Evolutionary conservation across 495 filamentous ascomycete species (phyloP).

Genomic region (Podospora conica): DNA sequence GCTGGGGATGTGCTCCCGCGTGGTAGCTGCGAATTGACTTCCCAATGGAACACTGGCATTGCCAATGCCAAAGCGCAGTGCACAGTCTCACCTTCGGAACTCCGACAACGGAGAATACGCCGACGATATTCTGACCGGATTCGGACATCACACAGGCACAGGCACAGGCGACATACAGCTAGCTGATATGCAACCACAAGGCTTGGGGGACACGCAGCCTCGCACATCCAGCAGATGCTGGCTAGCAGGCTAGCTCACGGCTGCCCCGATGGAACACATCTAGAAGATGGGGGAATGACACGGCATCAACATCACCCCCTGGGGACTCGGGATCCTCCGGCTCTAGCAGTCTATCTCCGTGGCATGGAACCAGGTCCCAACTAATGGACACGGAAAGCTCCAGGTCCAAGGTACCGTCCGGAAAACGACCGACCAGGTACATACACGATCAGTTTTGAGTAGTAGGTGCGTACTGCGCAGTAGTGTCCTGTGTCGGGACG

Average conservation of each 20-base stretch:
- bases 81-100: not conserved
- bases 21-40: not conserved
- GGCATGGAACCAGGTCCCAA: not conserved
- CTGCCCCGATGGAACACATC: not conserved
- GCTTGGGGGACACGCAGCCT: not conserved
- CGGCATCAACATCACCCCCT: not conserved
- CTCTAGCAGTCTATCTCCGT: not conserved
- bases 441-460: not conserved
- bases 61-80: not conserved
- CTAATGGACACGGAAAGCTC: too few relatives aligned
- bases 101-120: constrained; percentile 4
- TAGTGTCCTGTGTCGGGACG: too few relatives aligned
- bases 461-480: not conserved
- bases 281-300: not conserved
- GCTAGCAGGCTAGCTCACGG: not conserved
- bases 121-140: not conserved
- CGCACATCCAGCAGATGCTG: not conserved
- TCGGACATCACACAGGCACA: not conserved
- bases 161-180: constrained; percentile 4
- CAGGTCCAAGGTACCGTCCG: not conserved
- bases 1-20: not conserved
- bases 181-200: not conserved
- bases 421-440: not conserved
- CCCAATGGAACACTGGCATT: not conserved
- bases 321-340: too few relatives aligned